These are phyloP conservation scores for Suillus occidentalis DNA, from an alignment of 768 basidiomycete species.

Conservation along the genomic window DNA sequence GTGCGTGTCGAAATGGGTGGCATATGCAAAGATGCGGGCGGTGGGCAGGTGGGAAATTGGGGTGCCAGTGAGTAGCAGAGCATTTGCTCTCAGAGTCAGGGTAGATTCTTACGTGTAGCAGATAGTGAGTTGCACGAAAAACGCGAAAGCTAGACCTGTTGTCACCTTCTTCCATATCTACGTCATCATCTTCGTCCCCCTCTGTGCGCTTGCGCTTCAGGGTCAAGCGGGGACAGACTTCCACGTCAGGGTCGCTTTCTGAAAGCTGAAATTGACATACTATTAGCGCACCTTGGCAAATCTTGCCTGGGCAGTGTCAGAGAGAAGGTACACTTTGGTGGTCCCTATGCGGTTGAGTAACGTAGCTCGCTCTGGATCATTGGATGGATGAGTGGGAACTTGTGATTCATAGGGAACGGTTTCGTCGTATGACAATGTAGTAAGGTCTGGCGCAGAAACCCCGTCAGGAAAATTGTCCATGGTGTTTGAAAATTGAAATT, in stretches of 20 bases:
- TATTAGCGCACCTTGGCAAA: constrained; percentile 72
- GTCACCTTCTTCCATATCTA: constrained; percentile 34
- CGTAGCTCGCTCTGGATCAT: constrained; percentile 21
- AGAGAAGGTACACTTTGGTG: constrained; percentile 75
- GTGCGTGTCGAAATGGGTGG: constrained; percentile 70
- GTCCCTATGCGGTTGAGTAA: constrained; percentile 70
- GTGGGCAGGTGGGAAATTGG: constrained; percentile 79
- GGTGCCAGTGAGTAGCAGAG: constrained; percentile 68
- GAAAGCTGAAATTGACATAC: constrained; percentile 36
- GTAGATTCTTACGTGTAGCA: constrained; percentile 37
- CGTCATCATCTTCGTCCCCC: constrained; percentile 36
- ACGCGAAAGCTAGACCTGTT: no score
- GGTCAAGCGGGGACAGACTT: constrained; percentile 30
- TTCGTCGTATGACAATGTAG: constrained; percentile 54
- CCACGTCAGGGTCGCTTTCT: constrained; percentile 47
- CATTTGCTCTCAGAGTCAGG: constrained; percentile 51
- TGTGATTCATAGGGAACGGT: constrained; percentile 59
- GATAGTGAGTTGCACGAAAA: constrained; percentile 13
- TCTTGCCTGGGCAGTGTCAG: constrained; percentile 61
- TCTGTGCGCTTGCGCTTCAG: constrained; percentile 48
- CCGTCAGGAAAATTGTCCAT: constrained; percentile 53
- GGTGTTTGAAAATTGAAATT: constrained; percentile 3
- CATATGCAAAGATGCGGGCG: constrained; percentile 76
- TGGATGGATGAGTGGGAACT: constrained; percentile 38
- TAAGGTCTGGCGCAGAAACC: constrained; percentile 31